Conservation (phyloP, 2,329 filamentous ascomycete species). For the Lizonia empirigonia region DNA sequence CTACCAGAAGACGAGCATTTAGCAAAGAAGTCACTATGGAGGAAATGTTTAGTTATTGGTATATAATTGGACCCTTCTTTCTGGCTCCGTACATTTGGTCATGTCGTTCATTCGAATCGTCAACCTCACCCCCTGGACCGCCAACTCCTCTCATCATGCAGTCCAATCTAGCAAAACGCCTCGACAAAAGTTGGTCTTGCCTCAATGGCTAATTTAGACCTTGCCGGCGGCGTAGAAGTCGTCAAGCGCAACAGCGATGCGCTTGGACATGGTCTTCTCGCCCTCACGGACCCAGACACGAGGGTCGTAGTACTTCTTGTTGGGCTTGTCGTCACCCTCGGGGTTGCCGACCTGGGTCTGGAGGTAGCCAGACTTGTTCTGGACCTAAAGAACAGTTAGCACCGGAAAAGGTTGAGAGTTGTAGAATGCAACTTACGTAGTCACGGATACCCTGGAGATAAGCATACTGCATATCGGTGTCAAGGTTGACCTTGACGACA, state of each 20-base stretch:
- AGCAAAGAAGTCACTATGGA: neutral
- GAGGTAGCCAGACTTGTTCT: slow-evolving; percentile 90
- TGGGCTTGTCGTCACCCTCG: slow-evolving; percentile 94
- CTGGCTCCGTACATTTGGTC: slow-evolving; percentile 17
- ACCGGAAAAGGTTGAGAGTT: neutral
- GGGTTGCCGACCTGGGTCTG: slow-evolving; percentile 88
- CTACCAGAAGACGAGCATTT: no score
- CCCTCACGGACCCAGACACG: slow-evolving; percentile 95
- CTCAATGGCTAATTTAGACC: slow-evolving; percentile 60
- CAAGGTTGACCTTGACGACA: slow-evolving; percentile 99
- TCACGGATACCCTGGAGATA: slow-evolving; percentile 93
- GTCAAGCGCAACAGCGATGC: slow-evolving; percentile 78
- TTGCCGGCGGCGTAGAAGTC: slow-evolving; percentile 89
- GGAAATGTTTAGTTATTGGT: slow-evolving; percentile 18
- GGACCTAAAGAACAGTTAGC: slow-evolving; percentile 61
- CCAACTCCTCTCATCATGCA: slow-evolving; percentile 14
- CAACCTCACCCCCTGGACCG: slow-evolving; percentile 16
- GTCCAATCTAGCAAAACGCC: slow-evolving; percentile 26
- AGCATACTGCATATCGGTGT: slow-evolving; percentile 91
- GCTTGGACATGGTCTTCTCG: slow-evolving; percentile 87
- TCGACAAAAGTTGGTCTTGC: slow-evolving; percentile 5
- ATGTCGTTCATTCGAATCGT: slow-evolving; percentile 17
- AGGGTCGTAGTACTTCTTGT: slow-evolving; percentile 87
- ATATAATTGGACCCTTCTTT: slow-evolving; percentile 15
- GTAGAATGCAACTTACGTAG: slow-evolving; percentile 59